A percentile compares a stretch with the other conserved stretches of the same genome.
phyloP scores from a whole-genome alignment of 148 eudicot species.

The Drosera capensis region DNA sequence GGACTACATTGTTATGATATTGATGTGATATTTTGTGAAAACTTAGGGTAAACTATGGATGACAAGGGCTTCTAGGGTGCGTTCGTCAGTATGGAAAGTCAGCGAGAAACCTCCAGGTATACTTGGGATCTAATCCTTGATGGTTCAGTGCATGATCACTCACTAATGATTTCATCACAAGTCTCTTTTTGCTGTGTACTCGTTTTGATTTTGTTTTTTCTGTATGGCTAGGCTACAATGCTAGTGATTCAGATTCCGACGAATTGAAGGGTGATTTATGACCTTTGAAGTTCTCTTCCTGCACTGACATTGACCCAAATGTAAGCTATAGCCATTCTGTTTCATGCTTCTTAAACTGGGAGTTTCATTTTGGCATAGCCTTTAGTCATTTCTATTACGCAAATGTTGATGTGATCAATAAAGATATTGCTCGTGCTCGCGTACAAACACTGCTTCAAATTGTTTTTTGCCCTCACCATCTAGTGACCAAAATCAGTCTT shows the following conservation, averaged over 20 bases:
- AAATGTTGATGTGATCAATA: not conserved
- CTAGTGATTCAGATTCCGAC: slow-evolving; percentile 89
- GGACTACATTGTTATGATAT: not conserved
- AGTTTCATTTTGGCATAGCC: not conserved
- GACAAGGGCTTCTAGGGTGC: slow-evolving; percentile 57
- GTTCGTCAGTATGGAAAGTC: slow-evolving; percentile 89
- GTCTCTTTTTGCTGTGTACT: slow-evolving; percentile 1
- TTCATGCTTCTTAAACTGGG: too few relatives aligned
- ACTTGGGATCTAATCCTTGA: not conserved
- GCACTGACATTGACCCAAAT: not conserved
- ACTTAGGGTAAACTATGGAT: slow-evolving; percentile 58
- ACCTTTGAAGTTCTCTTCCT: slow-evolving; percentile 5
- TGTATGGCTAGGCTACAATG: slow-evolving; percentile 51
- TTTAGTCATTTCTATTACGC: not conserved
- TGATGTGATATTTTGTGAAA: too few relatives aligned
- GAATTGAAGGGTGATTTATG: slow-evolving; percentile 28
- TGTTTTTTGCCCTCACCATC: too few relatives aligned
- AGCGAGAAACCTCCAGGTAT: slow-evolving; percentile 78
- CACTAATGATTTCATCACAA: not conserved
- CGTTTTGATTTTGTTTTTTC: slow-evolving; percentile 5
- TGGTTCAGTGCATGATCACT: too few relatives aligned
- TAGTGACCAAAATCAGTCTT: too few relatives aligned
- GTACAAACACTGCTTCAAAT: too few relatives aligned
- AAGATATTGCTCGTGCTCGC: too few relatives aligned
- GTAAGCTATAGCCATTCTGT: too few relatives aligned